Evolutionary conservation across 805 yeast genomes (phyloP).

Genomic region (Suhomyces sp.): DNA sequence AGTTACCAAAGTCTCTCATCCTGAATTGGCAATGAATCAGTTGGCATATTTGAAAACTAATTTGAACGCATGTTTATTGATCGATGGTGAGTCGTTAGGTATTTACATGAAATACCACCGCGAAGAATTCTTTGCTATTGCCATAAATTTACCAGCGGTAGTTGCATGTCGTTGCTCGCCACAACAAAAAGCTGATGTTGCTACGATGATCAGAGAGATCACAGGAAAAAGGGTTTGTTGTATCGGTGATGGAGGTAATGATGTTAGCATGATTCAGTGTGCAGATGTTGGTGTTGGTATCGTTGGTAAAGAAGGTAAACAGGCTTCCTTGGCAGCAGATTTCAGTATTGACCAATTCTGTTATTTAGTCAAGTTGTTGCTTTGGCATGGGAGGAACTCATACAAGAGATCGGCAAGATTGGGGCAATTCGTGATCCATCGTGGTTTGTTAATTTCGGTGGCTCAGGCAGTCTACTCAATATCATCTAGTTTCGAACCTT

Average conservation of each 20-base stretch:
- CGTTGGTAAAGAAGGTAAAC: constrained; percentile 98
- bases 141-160: constrained; percentile 84
- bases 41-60: constrained; percentile 69
- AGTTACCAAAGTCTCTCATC: constrained; percentile 63
- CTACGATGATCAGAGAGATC: constrained; percentile 67
- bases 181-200: constrained; percentile 97
- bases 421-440: constrained; percentile 93
- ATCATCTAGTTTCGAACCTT: constrained; percentile 84
- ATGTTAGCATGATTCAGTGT: constrained; percentile 97
- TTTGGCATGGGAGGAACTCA: constrained; percentile 98
- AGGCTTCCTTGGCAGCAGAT: constrained; percentile 96
- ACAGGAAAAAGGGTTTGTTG: constrained; percentile 94
- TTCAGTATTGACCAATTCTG: constrained; percentile 92
- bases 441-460: constrained; percentile 90
- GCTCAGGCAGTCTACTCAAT: constrained; percentile 94
- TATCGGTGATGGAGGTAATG: constrained; percentile 99
- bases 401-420: constrained; percentile 93
- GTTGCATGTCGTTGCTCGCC: constrained; percentile 98
- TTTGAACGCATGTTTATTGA: constrained; percentile 69
- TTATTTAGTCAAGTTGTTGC: constrained; percentile 75
- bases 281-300: constrained; percentile 99
- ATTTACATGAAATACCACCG: constrained; percentile 61
- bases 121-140: constrained; percentile 75
- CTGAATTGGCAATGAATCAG: constrained; percentile 68
- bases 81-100: constrained; percentile 91